These are phyloP conservation scores for Talaromyces wortmannii DNA, from an alignment of 495 filamentous ascomycete genomes.

Conservation along the genomic window DNA sequence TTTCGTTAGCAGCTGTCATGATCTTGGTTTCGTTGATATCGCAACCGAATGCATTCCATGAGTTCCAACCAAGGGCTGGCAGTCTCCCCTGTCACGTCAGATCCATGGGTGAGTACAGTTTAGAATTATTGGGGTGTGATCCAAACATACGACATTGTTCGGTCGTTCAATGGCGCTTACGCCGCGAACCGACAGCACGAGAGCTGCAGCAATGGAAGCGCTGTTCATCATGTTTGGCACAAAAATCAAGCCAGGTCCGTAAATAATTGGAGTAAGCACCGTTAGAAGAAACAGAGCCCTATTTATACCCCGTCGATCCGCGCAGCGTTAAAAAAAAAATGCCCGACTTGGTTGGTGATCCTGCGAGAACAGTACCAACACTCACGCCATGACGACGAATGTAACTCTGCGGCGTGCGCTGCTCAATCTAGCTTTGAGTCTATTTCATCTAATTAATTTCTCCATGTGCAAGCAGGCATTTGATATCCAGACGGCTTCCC, in stretches of 20 bases:
- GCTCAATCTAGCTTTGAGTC: too few relatives aligned
- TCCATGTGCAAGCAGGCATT: too few relatives aligned
- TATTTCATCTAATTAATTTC: too few relatives aligned
- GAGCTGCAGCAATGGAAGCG: background rate
- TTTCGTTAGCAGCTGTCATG: conserved; percentile 40
- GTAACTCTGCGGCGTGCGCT: background rate
- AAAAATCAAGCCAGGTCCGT: too few relatives aligned
- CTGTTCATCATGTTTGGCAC: background rate
- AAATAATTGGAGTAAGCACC: background rate
- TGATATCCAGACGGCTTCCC: too few relatives aligned
- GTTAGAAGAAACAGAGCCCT: background rate
- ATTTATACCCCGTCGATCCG: too few relatives aligned
- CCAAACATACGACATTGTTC: conserved; percentile 16
- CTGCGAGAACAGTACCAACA: background rate
- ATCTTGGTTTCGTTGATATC: conserved; percentile 46
- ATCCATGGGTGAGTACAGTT: background rate
- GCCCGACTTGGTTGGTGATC: background rate
- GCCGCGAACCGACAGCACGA: conserved; percentile 10
- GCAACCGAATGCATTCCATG: conserved; percentile 54
- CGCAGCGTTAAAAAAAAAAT: too few relatives aligned
- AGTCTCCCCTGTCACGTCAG: conserved; percentile 28
- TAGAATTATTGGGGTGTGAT: background rate
- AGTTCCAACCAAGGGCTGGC: conserved; percentile 56
- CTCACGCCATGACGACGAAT: background rate
- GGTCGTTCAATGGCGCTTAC: conserved; percentile 16